Conservation (phyloP, 1,139 yeast species). For the Pichia cactophila region DNA sequence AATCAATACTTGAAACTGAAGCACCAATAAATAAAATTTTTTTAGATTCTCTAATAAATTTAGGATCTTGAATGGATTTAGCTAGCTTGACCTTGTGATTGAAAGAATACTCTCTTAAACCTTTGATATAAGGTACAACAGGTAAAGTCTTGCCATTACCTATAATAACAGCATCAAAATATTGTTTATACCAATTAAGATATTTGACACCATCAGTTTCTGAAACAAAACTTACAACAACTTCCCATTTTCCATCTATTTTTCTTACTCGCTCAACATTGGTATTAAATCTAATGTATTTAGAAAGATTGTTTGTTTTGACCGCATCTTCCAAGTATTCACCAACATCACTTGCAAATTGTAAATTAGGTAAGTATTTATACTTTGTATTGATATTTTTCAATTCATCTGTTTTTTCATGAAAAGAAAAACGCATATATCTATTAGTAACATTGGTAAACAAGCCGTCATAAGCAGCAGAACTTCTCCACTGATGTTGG, state of each 20-base stretch:
- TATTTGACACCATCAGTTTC: slow-evolving; percentile 2
- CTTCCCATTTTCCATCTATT: slow-evolving; percentile 10
- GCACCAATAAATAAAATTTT: slow-evolving; percentile 45
- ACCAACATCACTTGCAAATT: slow-evolving; percentile 28
- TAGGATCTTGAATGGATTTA: slow-evolving; percentile 12
- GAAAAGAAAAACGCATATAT: slow-evolving; percentile 36
- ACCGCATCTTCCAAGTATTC: slow-evolving; percentile 28
- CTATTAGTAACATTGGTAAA: slow-evolving; percentile 42
- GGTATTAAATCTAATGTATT: slow-evolving; percentile 34
- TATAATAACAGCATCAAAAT: slow-evolving; percentile 36
- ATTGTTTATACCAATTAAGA: slow-evolving; percentile 28
- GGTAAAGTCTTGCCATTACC: slow-evolving; percentile 44
- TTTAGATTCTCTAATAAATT: slow-evolving; percentile 28
- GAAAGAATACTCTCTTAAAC: slow-evolving; percentile 33
- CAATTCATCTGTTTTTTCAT: slow-evolving; percentile 8
- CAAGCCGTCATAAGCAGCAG: slow-evolving; percentile 32
- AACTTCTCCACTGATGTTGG: slow-evolving; percentile 18
- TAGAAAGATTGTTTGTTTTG: slow-evolving; percentile 26
- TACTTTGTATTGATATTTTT: slow-evolving; percentile 36
- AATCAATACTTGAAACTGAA: slow-evolving; percentile 42
- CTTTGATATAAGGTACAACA: slow-evolving; percentile 35
- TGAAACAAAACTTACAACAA: slow-evolving; percentile 2
- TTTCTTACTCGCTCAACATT: slow-evolving; percentile 33
- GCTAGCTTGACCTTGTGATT: slow-evolving; percentile 12
- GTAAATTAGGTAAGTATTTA: slow-evolving; percentile 31